Evolutionary conservation across 305 asterid species (phyloP), one percentile per base, ranked within the genome.

Genomic region (Petunia hybrid): DNA sequence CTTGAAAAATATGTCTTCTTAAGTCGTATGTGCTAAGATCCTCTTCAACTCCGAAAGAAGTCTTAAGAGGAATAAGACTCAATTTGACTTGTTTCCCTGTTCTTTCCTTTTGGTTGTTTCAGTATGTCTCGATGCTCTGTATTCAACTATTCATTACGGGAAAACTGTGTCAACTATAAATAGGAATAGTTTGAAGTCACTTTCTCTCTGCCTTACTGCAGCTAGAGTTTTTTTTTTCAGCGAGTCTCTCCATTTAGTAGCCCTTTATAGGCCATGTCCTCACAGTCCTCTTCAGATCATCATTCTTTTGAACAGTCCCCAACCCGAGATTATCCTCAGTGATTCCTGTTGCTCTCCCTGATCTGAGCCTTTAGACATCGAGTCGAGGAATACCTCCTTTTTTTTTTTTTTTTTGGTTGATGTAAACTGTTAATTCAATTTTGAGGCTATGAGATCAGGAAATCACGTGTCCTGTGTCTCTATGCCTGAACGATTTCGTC

Each of bases 131-230:
- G 38, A 7, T 53, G 79, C 8, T 53, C 8, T 53, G 48, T 53
- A 36, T 53, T 46, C 64, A 55, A 36, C 64, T 53, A 36, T 53
- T 46, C 64, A 55, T 53, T 48, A 38, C 64, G 53, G 79, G 57
- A 74, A 53, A 38, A 43, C 38, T 53, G 42, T 53, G n/a, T 74
- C 48, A 74, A 12, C 79, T 74, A 7, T 46, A 53, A 55, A 74
- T 38, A 74, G 36, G n/a, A 51, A 48, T 74, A 74, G 79, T 74
- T 53, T 38, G 48, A 53, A 60, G 64, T 74, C 64, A 57, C 51
- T 36, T 38, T 38, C 48, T 13, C 51, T 45, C 38, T 14, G 73
- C 53, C 65, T 74, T 74, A 13, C 79, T 53, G 36, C 79, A 53
- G 46, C 46, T 51, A 36, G 36, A 62, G 42, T 48, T 2, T 3